A percentile compares a stretch with the other conserved stretches of the same genome.
phyloP scores from a whole-genome alignment of 2,329 filamentous ascomycete species.

The Acrocalymma vagum region DNA sequence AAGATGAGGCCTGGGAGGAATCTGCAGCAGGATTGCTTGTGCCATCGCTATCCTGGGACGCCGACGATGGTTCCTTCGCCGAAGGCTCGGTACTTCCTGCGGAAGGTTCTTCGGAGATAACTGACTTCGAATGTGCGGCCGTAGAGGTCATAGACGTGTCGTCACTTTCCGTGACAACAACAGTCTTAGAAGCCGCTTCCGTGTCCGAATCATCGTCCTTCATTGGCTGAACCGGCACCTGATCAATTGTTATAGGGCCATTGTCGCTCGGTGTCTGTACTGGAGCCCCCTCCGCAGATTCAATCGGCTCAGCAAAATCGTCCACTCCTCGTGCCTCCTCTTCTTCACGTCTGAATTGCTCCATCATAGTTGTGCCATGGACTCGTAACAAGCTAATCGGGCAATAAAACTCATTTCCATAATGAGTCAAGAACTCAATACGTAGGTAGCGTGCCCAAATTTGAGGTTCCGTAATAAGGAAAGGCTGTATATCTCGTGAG shows the following conservation, averaged over 20 bases:
- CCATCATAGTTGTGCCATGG: conserved; percentile 92
- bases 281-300: conserved; percentile 50
- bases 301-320: conserved; percentile 68
- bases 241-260: conserved; percentile 24
- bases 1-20: no score
- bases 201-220: conserved; percentile 17
- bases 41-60: no score
- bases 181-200: not conserved
- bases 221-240: conserved; percentile 23
- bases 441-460: conserved; percentile 96
- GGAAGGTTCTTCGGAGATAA: no score
- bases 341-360: conserved; percentile 89
- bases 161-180: no score
- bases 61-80: no score
- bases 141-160: no score
- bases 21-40: no score
- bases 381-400: conserved; percentile 89
- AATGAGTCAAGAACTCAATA: conserved; percentile 91
- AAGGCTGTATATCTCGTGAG: conserved; percentile 91
- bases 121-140: no score
- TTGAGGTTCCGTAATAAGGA: conserved; percentile 90
- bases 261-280: conserved; percentile 46
- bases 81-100: no score
- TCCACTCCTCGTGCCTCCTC: conserved; percentile 68
- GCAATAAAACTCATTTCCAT: conserved; percentile 96